Conservation (phyloP, 2,329 filamentous ascomycete species). For the Cladophialophora immunda region DNA sequence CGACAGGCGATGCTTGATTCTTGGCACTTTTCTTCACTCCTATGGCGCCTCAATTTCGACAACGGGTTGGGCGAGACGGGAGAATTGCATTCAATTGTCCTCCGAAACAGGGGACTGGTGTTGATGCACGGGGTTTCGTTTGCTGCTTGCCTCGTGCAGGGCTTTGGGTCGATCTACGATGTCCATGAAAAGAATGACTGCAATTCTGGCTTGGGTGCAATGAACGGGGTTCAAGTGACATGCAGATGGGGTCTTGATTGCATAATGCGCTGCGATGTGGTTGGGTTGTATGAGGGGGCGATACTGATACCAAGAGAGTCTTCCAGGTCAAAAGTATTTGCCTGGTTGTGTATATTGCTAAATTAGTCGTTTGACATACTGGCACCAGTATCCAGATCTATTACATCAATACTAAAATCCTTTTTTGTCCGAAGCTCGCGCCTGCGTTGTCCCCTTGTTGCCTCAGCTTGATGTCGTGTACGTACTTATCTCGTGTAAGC, state of each 20-base stretch:
- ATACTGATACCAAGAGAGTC: neutral
- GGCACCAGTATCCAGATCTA: neutral
- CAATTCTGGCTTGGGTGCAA: conserved; percentile 6
- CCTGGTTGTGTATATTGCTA: conserved; percentile 9
- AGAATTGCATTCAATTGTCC: neutral
- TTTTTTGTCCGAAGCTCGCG: too few species aligned
- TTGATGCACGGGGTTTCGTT: neutral
- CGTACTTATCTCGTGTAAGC: neutral
- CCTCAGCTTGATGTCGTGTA: neutral
- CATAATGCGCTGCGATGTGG: conserved; percentile 8
- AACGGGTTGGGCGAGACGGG: neutral
- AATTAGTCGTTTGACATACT: conserved; percentile 3
- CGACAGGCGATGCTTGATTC: neutral
- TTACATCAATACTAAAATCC: neutral
- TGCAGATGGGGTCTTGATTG: neutral
- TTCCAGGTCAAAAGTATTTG: conserved; percentile 2
- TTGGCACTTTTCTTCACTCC: neutral
- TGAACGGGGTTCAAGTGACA: neutral
- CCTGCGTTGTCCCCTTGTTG: neutral
- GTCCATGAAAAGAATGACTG: conserved; percentile 26
- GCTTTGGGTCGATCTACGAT: conserved; percentile 12
- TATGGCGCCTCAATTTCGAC: neutral
- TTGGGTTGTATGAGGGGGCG: neutral
- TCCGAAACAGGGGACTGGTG: neutral
- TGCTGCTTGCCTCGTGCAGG: conserved; percentile 34